These are phyloP conservation scores for Podospora appendiculata DNA, from an alignment of 495 filamentous ascomycete species.

Conservation along the genomic window DNA sequence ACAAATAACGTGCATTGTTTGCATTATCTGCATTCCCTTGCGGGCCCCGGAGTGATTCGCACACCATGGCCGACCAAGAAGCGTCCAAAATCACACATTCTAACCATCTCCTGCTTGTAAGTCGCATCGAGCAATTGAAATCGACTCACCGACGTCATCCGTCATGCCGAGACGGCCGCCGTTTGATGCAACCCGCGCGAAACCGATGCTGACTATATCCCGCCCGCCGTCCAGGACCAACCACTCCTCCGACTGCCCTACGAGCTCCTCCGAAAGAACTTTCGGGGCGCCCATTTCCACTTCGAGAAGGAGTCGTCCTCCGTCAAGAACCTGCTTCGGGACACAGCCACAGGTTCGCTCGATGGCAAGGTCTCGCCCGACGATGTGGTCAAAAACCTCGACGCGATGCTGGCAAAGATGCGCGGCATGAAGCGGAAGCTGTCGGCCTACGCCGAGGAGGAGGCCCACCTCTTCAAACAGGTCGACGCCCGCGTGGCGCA, in stretches of 20 bases:
- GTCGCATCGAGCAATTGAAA: neutral
- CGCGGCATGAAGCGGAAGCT: conserved; percentile 84
- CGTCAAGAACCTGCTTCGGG: conserved; percentile 61
- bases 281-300: conserved; percentile 75
- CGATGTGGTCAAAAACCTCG: conserved; percentile 67
- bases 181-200: too few relatives aligned
- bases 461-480: conserved; percentile 62
- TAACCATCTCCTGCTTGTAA: conserved; percentile 40
- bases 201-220: neutral
- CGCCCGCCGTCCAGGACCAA: conserved; percentile 60
- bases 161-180: neutral
- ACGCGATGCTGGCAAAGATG: conserved; percentile 77
- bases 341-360: conserved; percentile 59
- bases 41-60: too few relatives aligned
- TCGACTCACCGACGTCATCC: conserved; percentile 1
- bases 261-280: conserved; percentile 86
- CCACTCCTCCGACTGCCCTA: conserved; percentile 85
- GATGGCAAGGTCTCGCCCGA: conserved; percentile 51
- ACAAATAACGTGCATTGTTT: too few relatives aligned
- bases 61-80: conserved; percentile 36
- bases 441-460: conserved; percentile 65
- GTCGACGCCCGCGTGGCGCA: conserved; percentile 70
- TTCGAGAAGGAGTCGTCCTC: conserved; percentile 71
- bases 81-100: conserved; percentile 39
- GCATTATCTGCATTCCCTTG: too few relatives aligned